These are phyloP conservation scores for Apiospora phragmitis DNA, from an alignment of 2,329 filamentous ascomycete genomes.

Conservation along the genomic window DNA sequence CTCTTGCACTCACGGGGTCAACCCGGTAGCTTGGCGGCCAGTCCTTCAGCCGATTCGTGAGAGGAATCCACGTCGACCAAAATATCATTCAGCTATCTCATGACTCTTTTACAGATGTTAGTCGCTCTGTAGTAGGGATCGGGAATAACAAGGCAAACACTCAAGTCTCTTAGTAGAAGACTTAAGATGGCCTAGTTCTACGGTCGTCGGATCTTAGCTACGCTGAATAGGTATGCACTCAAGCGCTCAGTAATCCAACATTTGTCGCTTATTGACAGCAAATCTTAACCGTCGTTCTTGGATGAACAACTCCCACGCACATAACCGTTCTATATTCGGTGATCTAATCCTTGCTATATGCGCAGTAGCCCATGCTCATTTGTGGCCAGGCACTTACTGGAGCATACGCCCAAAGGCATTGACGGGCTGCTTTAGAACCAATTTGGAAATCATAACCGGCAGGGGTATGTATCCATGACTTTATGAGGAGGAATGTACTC, in stretches of 20 bases:
- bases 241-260: not conserved
- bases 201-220: not conserved
- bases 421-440: not conserved
- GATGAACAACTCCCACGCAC: not conserved
- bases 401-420: not conserved
- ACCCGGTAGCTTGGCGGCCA: not conserved
- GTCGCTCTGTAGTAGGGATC: not conserved
- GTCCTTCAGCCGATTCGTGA: not conserved
- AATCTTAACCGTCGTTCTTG: not conserved
- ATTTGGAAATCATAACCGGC: not conserved
- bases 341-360: slow-evolving; percentile 12
- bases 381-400: not conserved
- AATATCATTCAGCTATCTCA: not conserved
- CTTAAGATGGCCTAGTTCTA: not conserved
- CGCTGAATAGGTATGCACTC: not conserved
- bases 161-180: not conserved
- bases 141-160: not conserved
- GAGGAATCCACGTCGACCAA: not conserved
- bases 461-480: not conserved
- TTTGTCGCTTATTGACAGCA: not conserved
- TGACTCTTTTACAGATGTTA: not conserved
- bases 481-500: not conserved
- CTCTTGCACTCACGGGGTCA: not conserved
- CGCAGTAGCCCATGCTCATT: not conserved
- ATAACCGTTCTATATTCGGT: not conserved